These are phyloP conservation scores for Lentinula detonsa DNA, from an alignment of 768 basidiomycete species.

Conservation along the genomic window DNA sequence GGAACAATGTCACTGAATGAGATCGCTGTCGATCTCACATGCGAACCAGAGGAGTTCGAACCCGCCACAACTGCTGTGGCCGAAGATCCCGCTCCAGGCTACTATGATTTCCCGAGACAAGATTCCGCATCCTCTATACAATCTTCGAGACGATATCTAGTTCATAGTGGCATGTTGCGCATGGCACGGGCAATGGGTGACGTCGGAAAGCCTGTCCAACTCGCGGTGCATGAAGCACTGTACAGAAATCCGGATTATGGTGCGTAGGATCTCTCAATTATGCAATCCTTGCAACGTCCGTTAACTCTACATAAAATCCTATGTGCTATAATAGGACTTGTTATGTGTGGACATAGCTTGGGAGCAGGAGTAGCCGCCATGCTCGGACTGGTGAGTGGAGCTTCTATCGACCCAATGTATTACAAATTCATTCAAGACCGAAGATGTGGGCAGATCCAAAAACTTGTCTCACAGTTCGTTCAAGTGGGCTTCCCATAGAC, in stretches of 20 bases:
- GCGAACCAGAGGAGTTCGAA: conserved; percentile 64
- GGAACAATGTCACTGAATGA: conserved; percentile 87
- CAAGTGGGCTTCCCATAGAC: conserved; percentile 64
- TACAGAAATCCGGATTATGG: conserved; percentile 66
- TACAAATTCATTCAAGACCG: background rate
- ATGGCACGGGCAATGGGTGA: conserved; percentile 79
- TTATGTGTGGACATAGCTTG: conserved; percentile 79
- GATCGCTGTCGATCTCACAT: conserved; percentile 80
- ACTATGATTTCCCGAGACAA: conserved; percentile 28
- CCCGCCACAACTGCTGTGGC: conserved; percentile 35
- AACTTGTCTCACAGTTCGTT: conserved; percentile 63
- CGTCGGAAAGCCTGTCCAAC: conserved; percentile 69
- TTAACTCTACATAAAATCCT: background rate
- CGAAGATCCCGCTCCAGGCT: conserved; percentile 25
- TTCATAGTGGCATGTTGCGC: conserved; percentile 76
- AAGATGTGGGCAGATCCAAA: conserved; percentile 85
- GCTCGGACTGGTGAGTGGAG: conserved; percentile 54
- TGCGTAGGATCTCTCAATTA: conserved; percentile 24
- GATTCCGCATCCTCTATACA: conserved; percentile 9
- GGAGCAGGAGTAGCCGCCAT: conserved; percentile 79
- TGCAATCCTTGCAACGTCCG: background rate
- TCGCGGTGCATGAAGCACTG: conserved; percentile 67
- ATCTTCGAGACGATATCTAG: conserved; percentile 40
- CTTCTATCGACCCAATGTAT: background rate
- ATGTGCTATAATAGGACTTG: conserved; percentile 40